These are phyloP conservation scores for Scheffersomyces stipitis DNA, from an alignment of 805 yeast species.

Conservation along the genomic window DNA sequence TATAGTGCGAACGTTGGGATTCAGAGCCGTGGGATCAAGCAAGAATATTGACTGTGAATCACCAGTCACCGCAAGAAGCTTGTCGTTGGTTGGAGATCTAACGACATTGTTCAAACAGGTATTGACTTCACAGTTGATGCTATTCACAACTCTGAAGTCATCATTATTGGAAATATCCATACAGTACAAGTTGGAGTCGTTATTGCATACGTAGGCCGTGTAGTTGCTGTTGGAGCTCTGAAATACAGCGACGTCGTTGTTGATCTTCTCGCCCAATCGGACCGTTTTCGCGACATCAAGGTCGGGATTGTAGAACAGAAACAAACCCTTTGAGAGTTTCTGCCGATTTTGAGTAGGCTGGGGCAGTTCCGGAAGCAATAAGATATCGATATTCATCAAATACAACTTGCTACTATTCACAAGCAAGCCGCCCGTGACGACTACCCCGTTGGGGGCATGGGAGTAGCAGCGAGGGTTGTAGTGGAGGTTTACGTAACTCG, in stretches of 20 bases:
- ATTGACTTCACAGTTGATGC: slow-evolving; percentile 49
- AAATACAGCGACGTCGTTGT: slow-evolving; percentile 68
- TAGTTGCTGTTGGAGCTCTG: slow-evolving; percentile 40
- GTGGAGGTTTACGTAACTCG: slow-evolving; percentile 49
- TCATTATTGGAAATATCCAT: slow-evolving; percentile 56
- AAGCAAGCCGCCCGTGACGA: slow-evolving; percentile 50
- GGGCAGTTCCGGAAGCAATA: slow-evolving; percentile 12
- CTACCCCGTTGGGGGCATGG: slow-evolving; percentile 47
- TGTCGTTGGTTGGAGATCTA: slow-evolving; percentile 47
- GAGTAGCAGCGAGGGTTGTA: slow-evolving; percentile 72
- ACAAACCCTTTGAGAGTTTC: slow-evolving; percentile 71
- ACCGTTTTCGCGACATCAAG: slow-evolving; percentile 49
- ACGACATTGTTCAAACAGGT: slow-evolving; percentile 76
- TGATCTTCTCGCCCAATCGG: slow-evolving; percentile 76
- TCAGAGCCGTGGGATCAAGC: slow-evolving; percentile 41
- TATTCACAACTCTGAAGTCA: slow-evolving; percentile 37
- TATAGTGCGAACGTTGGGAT: slow-evolving; percentile 35
- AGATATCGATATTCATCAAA: slow-evolving; percentile 21
- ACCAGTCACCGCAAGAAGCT: slow-evolving; percentile 59
- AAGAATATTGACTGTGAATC: slow-evolving; percentile 70
- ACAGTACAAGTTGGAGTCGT: slow-evolving; percentile 70
- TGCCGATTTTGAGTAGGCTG: background rate
- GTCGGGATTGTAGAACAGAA: slow-evolving; percentile 54
- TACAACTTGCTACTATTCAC: slow-evolving; percentile 37
- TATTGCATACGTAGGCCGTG: slow-evolving; percentile 73